Conservation (phyloP, 352 stramenopile species). For the Globisporangium megalacanthum region DNA sequence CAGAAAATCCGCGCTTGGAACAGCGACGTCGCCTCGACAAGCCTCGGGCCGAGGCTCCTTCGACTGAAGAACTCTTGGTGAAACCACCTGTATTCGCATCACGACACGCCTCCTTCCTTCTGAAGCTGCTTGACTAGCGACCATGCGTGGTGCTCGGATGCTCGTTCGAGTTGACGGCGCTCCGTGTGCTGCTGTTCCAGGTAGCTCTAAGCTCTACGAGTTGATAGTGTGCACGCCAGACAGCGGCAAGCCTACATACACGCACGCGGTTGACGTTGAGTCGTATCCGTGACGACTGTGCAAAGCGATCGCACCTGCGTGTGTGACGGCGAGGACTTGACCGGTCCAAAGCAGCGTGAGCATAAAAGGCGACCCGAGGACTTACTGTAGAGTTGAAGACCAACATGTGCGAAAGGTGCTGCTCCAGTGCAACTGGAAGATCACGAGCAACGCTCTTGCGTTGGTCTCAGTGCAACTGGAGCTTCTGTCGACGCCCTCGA, state of each 20-base stretch:
- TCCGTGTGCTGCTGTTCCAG: constrained; percentile 31
- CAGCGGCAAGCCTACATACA: background rate
- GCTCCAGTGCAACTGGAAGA: too few species aligned
- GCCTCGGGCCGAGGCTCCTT: background rate
- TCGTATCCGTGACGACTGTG: background rate
- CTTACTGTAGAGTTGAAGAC: too few species aligned
- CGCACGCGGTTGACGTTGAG: background rate
- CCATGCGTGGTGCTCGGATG: constrained; percentile 33
- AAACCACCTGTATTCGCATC: constrained; percentile 44
- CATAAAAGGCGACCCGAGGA: too few species aligned
- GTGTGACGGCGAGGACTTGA: too few species aligned
- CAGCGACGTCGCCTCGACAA: background rate
- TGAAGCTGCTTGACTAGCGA: constrained; percentile 36
- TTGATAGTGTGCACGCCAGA: constrained; percentile 24
- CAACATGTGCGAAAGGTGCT: too few species aligned
- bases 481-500: too few species aligned
- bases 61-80: constrained; percentile 44
- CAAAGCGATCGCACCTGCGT: background rate
- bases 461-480: too few species aligned
- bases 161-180: constrained; percentile 30
- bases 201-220: constrained; percentile 15
- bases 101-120: constrained; percentile 46
- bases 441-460: too few species aligned
- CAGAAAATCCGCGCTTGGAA: too few species aligned
- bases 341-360: too few species aligned